Base-by-base conservation (phyloP, 495 filamentous ascomycete species). In the Cercophora samala region DNA sequence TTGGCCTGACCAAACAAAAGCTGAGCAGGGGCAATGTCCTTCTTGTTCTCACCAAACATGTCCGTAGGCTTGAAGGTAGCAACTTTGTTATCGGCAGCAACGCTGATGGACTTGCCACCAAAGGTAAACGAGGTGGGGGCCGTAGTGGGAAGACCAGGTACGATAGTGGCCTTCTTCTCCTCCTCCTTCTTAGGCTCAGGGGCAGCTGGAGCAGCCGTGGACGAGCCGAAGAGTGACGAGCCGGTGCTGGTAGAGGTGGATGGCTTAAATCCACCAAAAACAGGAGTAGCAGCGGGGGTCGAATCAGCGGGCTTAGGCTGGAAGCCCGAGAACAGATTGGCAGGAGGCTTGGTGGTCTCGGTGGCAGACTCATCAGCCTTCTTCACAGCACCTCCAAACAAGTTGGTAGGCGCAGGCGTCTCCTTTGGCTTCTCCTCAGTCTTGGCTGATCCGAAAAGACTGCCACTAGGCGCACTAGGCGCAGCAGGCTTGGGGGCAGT, bases 41-140 rank as follows among this genome's bases (percentile, higher is more conserved):
- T 76, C 51, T 42, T 60, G 42, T 69, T 65, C 60, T 62, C 69
- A 13, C 83, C 84, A 69, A 85, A 85, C 26, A 83, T 67, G 11
- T 76, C 75, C 25, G 77, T 74, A 19, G 83, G 77, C 53, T 78
- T 77, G 67, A 79, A 79, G 11, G 75, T 64, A 5, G 73, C 66
- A 24, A 74, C 23, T 15, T 78, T n/a, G 24, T 77, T 23, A 26
- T 74, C 68, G 21, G 68, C 29, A 58, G 66, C 19, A 4, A 68
- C 18, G 19, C 64, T 53, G 0, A 66, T 64, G 13, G 71, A 42
- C 69, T 68, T 70, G 23, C 60, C 46, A 11, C 65, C 73, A 25
- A 76, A 76, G 3, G 76, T 21, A 5, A 64, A 58, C 25, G 64
- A 58, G 18, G 66, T 32, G n/a, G 73, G 24, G 51, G 69, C 5